Evolutionary conservation across 2,329 filamentous ascomycete genomes (phyloP), one percentile per base, ranked within the genome.

Genomic region (Aureobasidium namibiae): DNA sequence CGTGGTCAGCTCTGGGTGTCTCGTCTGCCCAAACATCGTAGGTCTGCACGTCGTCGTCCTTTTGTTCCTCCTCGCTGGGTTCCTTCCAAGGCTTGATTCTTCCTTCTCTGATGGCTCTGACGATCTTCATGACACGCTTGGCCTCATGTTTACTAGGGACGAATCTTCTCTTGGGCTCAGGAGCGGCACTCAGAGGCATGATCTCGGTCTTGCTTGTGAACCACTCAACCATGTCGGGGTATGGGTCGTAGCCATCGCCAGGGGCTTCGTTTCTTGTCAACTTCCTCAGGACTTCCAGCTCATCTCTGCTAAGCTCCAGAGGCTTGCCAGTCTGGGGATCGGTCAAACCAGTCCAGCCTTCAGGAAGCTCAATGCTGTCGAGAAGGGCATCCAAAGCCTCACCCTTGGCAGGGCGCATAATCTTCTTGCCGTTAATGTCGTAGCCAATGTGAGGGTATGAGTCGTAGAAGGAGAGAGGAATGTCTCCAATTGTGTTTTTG

Each of bases 391-490:
- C 94, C 33, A 99, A 78, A 36, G 94, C 94, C 71, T 96, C 88
- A 56, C 92, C 92, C 66, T 91, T 92, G 4, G 95, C 94, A 7
- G 94, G 94, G 56, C 94, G 88, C 86, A 96, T 89, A 64, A 99
- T 96, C 74, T 89, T 95, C 82, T 95, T 96, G 73, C 94, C 94
- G 73, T 99, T 95, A 77, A 99, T 97, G 68, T 96, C 90, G 75
- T 99, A 99, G 61, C 94, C 94, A 70, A 99, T 96, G 72, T 99
- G 94, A 53, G 94, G 94, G 71, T 96, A 99, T 36, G 90, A 88
- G 72, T 99, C 94, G 78, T 99, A 99, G 75, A 96, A 97, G 3
- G 89, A 88, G 52, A 97, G 78, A 5, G 92, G 90, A 61, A 99
- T 99, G 70, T 97, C 81, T 65, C 94, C 95, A 67, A 99, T 96